A percentile compares a stretch with the other conserved stretches of the same genome.
These are phyloP conservation scores for Yamadazyma diddensiae DNA, from an alignment of 1,139 yeast species.

Conservation along the genomic window DNA sequence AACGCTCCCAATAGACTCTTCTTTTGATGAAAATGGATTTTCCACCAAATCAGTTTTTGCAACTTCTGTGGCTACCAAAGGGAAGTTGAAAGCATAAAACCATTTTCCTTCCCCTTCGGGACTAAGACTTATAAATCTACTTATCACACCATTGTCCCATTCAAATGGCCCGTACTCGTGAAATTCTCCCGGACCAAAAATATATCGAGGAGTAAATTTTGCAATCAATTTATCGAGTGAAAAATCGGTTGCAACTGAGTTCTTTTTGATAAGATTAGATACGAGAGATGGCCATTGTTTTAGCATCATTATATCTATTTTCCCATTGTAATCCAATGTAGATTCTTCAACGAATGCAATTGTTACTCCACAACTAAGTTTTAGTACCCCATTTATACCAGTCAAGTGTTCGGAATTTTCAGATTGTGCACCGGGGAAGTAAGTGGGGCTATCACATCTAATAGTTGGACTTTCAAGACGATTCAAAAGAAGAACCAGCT, in stretches of 20 bases:
- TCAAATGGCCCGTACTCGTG: conserved; percentile 58
- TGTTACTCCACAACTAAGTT: conserved; percentile 42
- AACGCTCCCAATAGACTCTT: conserved; percentile 9
- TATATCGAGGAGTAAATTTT: conserved; percentile 56
- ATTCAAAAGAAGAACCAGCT: conserved; percentile 52
- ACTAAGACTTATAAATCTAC: conserved; percentile 66
- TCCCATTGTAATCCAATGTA: conserved; percentile 15
- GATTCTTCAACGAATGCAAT: conserved; percentile 43
- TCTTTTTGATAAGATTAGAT: conserved; percentile 20
- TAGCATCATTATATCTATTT: conserved; percentile 56
- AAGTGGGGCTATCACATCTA: conserved; percentile 5
- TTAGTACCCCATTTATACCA: conserved; percentile 20
- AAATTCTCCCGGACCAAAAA: conserved; percentile 55
- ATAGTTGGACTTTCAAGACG: conserved; percentile 2
- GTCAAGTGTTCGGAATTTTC: conserved; percentile 1
- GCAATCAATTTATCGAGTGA: conserved; percentile 48
- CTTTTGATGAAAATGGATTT: conserved; percentile 13
- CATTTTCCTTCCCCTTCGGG: conserved; percentile 61
- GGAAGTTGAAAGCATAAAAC: conserved; percentile 68
- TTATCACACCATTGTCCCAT: conserved; percentile 43
- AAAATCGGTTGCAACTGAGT: conserved; percentile 20
- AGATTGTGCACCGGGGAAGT: conserved; percentile 10
- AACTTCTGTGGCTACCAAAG: conserved; percentile 11
- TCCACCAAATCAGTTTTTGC: conserved; percentile 4
- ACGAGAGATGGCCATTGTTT: conserved; percentile 59